Conservation (phyloP, 2,329 filamentous ascomycete species). For the Verticillium isaacii region DNA sequence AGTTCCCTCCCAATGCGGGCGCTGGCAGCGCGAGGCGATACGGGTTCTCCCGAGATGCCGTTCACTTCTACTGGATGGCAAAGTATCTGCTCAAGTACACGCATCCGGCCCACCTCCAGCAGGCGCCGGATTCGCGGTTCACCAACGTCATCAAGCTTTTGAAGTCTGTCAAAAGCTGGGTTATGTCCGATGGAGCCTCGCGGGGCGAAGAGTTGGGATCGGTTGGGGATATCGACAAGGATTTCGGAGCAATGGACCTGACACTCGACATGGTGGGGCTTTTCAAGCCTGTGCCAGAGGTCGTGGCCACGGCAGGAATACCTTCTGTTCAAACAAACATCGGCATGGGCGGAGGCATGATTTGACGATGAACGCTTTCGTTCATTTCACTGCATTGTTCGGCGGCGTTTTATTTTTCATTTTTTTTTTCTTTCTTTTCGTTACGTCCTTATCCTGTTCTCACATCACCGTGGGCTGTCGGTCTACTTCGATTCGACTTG, state of each 20-base stretch:
- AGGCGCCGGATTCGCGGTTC: constrained; percentile 55
- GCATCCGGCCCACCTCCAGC: constrained; percentile 45
- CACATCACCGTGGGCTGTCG: constrained; percentile 1
- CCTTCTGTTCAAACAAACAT: constrained; percentile 37
- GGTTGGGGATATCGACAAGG: constrained; percentile 62
- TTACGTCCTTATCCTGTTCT: background rate
- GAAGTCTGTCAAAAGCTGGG: constrained; percentile 56
- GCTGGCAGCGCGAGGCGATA: constrained; percentile 43
- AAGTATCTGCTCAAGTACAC: constrained; percentile 60
- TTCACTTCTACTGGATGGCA: constrained; percentile 71
- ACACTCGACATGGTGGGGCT: constrained; percentile 68
- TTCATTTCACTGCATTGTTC: constrained; percentile 19
- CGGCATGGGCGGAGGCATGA: constrained; percentile 23
- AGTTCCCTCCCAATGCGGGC: constrained; percentile 52
- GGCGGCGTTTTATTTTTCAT: constrained; percentile 14
- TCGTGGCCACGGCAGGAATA: constrained; percentile 36
- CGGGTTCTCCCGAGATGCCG: constrained; percentile 66
- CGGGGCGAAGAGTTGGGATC: constrained; percentile 65
- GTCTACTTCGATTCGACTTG: constrained; percentile 5
- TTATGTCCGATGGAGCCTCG: constrained; percentile 57
- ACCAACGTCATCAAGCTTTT: constrained; percentile 55
- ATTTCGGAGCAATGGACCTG: constrained; percentile 58
- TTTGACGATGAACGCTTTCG: constrained; percentile 21
- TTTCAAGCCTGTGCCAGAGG: constrained; percentile 55
- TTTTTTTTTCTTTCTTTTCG: constrained; percentile 7